Percentiles rank a stretch among this genome's conserved stretches.
Evolutionary conservation across 805 yeast species (phyloP).

Genomic region (Cyberlindnera mycetangii): DNA sequence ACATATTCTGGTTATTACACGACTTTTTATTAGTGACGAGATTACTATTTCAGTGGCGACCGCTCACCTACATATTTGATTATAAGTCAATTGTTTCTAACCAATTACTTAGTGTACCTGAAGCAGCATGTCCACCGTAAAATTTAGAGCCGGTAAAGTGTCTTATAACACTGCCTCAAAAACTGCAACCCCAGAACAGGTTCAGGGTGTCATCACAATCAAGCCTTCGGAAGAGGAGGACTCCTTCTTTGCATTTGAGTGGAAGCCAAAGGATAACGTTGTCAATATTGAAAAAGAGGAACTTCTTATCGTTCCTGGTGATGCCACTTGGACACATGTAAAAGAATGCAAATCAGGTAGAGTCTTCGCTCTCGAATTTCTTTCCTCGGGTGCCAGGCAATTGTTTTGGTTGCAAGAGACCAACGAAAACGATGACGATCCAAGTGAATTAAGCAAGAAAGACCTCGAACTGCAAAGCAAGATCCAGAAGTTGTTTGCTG

Average conservation of each 20-base stretch:
- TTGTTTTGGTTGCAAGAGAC: slow-evolving; percentile 74
- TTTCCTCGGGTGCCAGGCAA: slow-evolving; percentile 56
- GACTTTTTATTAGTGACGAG: not conserved
- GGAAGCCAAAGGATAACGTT: slow-evolving; percentile 63
- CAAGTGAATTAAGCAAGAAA: slow-evolving; percentile 51
- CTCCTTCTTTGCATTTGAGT: slow-evolving; percentile 62
- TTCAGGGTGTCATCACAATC: slow-evolving; percentile 64
- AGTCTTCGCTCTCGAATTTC: slow-evolving; percentile 64
- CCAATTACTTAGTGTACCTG: too few species aligned
- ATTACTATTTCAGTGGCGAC: not conserved
- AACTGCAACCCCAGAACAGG: slow-evolving; percentile 65
- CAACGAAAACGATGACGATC: slow-evolving; percentile 60
- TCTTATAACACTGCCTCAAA: slow-evolving; percentile 57
- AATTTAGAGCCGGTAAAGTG: slow-evolving; percentile 79
- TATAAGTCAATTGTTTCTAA: not conserved
- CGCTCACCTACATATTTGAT: not conserved
- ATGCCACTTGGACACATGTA: slow-evolving; percentile 73
- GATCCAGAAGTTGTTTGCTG: slow-evolving; percentile 46
- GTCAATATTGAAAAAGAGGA: slow-evolving; percentile 52
- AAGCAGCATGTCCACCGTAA: slow-evolving; percentile 29
- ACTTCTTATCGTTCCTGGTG: slow-evolving; percentile 78
- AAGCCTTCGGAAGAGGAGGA: slow-evolving; percentile 67
- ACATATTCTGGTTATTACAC: not conserved
- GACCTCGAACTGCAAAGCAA: slow-evolving; percentile 50
- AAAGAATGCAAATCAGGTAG: slow-evolving; percentile 73